phyloP scores from a whole-genome alignment of 78 protist genomes.

The Dictyostelium intermedium region DNA sequence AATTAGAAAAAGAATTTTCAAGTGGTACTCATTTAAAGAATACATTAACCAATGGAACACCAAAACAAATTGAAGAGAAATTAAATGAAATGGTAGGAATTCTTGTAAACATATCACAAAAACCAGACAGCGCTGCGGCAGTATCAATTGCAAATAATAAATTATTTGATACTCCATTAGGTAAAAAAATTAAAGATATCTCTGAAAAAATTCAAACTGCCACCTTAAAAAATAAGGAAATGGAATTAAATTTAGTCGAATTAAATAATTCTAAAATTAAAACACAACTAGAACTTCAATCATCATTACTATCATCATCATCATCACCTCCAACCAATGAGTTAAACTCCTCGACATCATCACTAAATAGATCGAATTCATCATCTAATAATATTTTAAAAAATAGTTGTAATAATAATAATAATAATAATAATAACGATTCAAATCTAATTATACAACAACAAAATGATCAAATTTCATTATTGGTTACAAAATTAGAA shows the following conservation, averaged over 20 bases:
- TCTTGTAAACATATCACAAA: neutral
- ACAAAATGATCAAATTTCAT: conserved; percentile 41
- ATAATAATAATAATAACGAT: neutral
- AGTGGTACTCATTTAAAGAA: neutral
- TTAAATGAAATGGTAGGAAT: neutral
- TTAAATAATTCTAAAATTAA: conserved; percentile 1
- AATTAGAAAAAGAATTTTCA: neutral
- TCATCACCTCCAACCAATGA: neutral
- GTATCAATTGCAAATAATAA: neutral
- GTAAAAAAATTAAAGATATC: conserved; percentile 16
- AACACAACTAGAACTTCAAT: neutral
- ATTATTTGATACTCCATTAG: conserved; percentile 9
- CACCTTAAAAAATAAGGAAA: conserved; percentile 26
- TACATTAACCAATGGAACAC: neutral
- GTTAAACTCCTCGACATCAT: neutral
- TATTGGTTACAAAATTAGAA: conserved; percentile 69
- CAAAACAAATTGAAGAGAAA: conserved; percentile 14
- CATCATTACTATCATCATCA: neutral
- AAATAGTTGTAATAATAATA: neutral
- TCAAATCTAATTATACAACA: neutral
- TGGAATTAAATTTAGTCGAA: conserved; percentile 28
- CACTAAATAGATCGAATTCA: neutral
- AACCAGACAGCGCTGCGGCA: conserved; percentile 17
- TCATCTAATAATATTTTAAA: neutral
- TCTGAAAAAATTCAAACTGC: conserved; percentile 21